Conservation (phyloP, 1,139 yeast genomes). For the Tardiomyces blankii region DNA sequence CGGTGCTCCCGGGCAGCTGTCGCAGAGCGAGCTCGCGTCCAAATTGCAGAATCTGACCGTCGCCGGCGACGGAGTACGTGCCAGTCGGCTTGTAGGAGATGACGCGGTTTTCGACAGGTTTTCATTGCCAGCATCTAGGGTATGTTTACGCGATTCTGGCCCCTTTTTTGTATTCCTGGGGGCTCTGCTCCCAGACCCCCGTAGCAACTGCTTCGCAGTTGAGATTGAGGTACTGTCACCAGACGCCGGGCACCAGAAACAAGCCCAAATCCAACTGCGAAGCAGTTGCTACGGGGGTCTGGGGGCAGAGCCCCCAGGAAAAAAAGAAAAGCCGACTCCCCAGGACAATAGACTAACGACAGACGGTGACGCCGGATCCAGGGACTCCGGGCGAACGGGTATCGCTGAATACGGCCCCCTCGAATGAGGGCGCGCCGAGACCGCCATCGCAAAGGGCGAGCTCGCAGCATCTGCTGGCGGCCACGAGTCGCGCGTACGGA, state of each 20-base stretch:
- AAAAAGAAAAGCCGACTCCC: too few species aligned
- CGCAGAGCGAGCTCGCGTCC: neutral
- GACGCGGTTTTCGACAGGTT: neutral
- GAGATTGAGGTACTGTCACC: too few species aligned
- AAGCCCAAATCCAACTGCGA: too few species aligned
- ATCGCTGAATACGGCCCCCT: neutral
- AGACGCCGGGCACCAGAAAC: too few species aligned
- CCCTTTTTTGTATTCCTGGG: too few species aligned
- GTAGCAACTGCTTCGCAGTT: too few species aligned
- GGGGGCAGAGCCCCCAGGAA: too few species aligned
- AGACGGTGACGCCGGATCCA: neutral
- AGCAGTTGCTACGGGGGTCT: too few species aligned
- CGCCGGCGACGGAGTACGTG: neutral
- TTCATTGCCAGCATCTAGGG: neutral
- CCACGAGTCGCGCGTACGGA: neutral
- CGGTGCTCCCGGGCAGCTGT: too few species aligned
- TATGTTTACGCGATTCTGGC: neutral
- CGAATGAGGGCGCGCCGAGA: neutral
- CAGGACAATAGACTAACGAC: neutral
- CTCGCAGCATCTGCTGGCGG: neutral
- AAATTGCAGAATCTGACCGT: neutral
- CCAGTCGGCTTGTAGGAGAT: neutral
- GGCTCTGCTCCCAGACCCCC: too few species aligned
- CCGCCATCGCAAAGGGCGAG: neutral
- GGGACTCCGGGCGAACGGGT: neutral